Evolutionary conservation across 805 yeast species (phyloP).

Genomic region (Candida silvicultrix): DNA sequence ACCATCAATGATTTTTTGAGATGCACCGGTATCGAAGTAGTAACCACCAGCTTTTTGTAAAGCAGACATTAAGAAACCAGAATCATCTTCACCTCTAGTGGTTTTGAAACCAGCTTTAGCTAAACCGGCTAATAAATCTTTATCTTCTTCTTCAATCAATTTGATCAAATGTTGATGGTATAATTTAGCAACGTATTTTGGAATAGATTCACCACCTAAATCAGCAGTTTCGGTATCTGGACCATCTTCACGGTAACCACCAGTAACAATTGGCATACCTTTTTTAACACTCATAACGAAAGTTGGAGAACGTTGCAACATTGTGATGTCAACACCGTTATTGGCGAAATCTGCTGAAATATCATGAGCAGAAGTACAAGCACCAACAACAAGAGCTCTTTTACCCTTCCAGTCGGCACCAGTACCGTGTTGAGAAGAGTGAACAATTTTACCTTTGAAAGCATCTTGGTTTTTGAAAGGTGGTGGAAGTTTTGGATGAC

Average conservation of each 20-base stretch:
- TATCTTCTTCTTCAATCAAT: conserved; percentile 26
- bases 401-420: conserved; percentile 35
- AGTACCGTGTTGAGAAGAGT: conserved; percentile 35
- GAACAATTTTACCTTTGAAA: conserved; percentile 33
- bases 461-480: conserved; percentile 29
- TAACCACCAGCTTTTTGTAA: conserved; percentile 39
- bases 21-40: conserved; percentile 39
- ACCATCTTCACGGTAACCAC: conserved; percentile 31
- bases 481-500: conserved; percentile 32
- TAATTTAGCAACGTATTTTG: conserved; percentile 28
- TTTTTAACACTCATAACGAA: conserved; percentile 33
- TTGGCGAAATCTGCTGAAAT: conserved; percentile 38
- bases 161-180: conserved; percentile 32
- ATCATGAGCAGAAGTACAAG: conserved; percentile 41
- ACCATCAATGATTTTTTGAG: conserved; percentile 32
- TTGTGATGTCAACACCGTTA: conserved; percentile 36
- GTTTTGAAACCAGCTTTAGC: conserved; percentile 31
- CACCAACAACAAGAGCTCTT: conserved; percentile 38
- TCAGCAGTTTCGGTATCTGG: conserved; percentile 33
- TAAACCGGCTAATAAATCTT: conserved; percentile 26
- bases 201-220: conserved; percentile 27
- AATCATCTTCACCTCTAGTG: conserved; percentile 35
- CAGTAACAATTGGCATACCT: conserved; percentile 25
- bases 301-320: conserved; percentile 40
- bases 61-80: conserved; percentile 35